phyloP scores from a whole-genome alignment of 305 asterid species.

The Fraxinus dipetala region DNA sequence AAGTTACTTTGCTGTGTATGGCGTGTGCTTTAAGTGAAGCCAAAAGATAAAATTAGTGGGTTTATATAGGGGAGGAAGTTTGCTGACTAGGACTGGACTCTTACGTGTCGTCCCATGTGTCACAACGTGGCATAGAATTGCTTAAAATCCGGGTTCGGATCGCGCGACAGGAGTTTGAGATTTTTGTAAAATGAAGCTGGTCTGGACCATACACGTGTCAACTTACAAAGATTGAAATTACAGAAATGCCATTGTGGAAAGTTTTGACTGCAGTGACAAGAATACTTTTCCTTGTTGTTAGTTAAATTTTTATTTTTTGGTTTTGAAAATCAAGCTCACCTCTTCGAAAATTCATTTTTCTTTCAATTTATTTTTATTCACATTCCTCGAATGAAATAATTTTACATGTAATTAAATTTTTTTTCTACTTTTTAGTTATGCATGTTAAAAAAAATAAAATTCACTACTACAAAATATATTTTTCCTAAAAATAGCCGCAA shows the following conservation, averaged over 20 bases:
- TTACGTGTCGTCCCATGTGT: constrained; percentile 35
- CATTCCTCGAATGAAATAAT: no score
- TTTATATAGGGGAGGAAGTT: constrained; percentile 35
- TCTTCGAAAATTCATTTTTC: no score
- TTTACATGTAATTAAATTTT: no score
- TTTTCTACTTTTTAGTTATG: no score
- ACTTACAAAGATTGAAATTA: neutral
- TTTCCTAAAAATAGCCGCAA: neutral
- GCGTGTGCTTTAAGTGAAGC: neutral
- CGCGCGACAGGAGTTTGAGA: constrained; percentile 17
- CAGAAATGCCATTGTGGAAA: neutral
- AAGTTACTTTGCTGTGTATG: neutral
- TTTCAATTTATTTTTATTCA: no score
- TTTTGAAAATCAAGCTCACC: no score
- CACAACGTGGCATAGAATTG: constrained; percentile 24
- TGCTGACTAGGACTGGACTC: constrained; percentile 42
- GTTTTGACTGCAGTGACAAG: no score
- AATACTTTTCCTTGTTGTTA: no score
- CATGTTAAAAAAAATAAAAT: no score
- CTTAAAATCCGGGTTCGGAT: constrained; percentile 29
- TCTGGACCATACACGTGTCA: constrained; percentile 11
- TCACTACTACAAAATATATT: no score
- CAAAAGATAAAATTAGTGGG: neutral
- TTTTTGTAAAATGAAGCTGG: neutral
- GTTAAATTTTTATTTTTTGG: no score